A percentile compares a stretch with the other conserved stretches of the same genome.
phyloP scores from a whole-genome alignment of 768 basidiomycete genomes.

The Suillus hirtellus region DNA sequence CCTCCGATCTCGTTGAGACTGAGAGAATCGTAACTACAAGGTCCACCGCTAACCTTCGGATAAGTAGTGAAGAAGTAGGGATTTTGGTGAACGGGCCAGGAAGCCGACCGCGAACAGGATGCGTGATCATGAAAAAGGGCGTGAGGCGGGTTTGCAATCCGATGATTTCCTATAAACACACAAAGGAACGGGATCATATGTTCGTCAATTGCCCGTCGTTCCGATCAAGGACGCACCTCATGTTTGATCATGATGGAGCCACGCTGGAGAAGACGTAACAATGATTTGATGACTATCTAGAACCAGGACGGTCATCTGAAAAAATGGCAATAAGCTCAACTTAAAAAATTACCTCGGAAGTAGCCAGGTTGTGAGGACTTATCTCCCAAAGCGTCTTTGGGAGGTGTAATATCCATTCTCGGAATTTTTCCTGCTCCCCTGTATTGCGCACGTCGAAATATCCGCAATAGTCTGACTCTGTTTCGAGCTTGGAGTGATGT shows the following conservation, averaged over 20 bases:
- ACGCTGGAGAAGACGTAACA: slow-evolving; percentile 64
- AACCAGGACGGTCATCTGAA: slow-evolving; percentile 13
- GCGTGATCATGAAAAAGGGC: slow-evolving; percentile 80
- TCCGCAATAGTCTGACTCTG: slow-evolving; percentile 53
- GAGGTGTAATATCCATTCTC: slow-evolving; percentile 73
- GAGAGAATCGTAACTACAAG: slow-evolving; percentile 43
- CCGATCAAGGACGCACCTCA: slow-evolving; percentile 40
- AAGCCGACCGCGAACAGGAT: slow-evolving; percentile 72
- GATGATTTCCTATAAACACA: slow-evolving; percentile 43
- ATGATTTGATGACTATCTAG: slow-evolving; percentile 58
- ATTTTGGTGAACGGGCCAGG: slow-evolving; percentile 79
- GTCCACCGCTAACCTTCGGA: slow-evolving; percentile 66
- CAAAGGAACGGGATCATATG: slow-evolving; percentile 16
- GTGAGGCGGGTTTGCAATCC: slow-evolving; percentile 59
- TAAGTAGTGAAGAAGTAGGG: slow-evolving; percentile 35
- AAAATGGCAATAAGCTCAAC: background rate
- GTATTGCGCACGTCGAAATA: slow-evolving; percentile 39
- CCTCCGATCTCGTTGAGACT: slow-evolving; percentile 17
- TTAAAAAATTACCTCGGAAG: slow-evolving; percentile 55
- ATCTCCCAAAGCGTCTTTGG: slow-evolving; percentile 88
- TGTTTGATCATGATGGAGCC: slow-evolving; percentile 43
- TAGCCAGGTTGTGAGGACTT: slow-evolving; percentile 51
- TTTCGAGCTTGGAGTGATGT: slow-evolving; percentile 52
- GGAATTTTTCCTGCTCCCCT: slow-evolving; percentile 36
- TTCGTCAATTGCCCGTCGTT: slow-evolving; percentile 11